phyloP scores from a whole-genome alignment of 2,329 filamentous ascomycete genomes.

The Nemania sp. region DNA sequence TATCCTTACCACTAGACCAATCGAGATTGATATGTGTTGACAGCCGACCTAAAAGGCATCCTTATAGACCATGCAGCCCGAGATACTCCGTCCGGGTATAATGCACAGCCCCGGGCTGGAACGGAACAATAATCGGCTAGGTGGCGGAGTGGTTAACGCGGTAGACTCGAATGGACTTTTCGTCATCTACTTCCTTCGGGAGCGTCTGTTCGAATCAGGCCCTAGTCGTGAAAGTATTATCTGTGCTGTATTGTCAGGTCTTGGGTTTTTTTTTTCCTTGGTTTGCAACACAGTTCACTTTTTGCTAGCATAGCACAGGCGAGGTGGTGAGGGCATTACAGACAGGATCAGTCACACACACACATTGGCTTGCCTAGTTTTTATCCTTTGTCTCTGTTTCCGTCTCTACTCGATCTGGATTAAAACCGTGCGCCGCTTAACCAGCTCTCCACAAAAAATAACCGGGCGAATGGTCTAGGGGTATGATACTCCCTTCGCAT shows the following conservation, averaged over 20 bases:
- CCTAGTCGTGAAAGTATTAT: neutral
- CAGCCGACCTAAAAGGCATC: too few relatives aligned
- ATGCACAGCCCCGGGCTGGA: too few relatives aligned
- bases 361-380: too few relatives aligned
- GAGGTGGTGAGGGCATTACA: neutral
- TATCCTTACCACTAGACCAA: conserved; percentile 32
- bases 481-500: conserved; percentile 29
- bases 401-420: neutral
- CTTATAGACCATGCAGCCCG: too few relatives aligned
- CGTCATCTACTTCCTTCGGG: conserved; percentile 15
- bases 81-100: too few relatives aligned
- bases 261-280: neutral
- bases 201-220: conserved; percentile 18
- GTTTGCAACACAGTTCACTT: neutral
- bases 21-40: conserved; percentile 15
- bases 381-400: too few relatives aligned
- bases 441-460: conserved; percentile 5
- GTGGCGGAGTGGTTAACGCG: conserved; percentile 29
- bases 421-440: neutral
- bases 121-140: conserved; percentile 3
- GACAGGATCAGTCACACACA: too few relatives aligned
- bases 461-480: conserved; percentile 25
- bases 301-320: neutral
- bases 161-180: conserved; percentile 22
- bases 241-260: neutral